Evolutionary conservation across 441 rosid species (phyloP).

Genomic region (Mallotus japonicus): DNA sequence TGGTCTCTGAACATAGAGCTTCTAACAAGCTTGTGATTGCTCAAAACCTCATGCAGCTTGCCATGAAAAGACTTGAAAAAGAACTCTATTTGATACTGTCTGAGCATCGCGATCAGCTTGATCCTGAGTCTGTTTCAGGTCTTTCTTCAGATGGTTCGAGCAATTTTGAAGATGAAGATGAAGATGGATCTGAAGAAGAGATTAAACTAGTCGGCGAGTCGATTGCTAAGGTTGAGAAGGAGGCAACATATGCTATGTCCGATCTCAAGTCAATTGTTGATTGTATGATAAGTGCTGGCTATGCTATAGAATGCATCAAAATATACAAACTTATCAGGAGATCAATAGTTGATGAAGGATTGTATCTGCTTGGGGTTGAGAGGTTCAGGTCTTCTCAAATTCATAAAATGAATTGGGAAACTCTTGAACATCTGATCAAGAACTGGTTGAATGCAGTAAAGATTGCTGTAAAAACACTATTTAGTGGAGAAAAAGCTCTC

Average conservation of each 20-base stretch:
- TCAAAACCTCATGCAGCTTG: conserved; percentile 52
- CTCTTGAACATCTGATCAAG: conserved; percentile 46
- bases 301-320: conserved; percentile 55
- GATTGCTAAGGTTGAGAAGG: conserved; percentile 37
- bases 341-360: conserved; percentile 50
- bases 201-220: conserved; percentile 35
- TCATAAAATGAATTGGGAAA: conserved; percentile 59
- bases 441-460: conserved; percentile 51
- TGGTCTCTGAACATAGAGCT: conserved; percentile 32
- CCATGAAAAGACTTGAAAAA: conserved; percentile 60
- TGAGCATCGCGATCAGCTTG: conserved; percentile 28
- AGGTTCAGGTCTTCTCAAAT: conserved; percentile 33
- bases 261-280: conserved; percentile 65
- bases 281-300: conserved; percentile 67
- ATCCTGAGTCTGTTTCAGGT: conserved; percentile 48
- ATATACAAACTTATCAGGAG: conserved; percentile 48
- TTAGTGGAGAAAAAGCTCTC: conserved; percentile 58
- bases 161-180: conserved; percentile 17
- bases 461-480: conserved; percentile 44
- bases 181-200: conserved; percentile 32
- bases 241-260: conserved; percentile 31
- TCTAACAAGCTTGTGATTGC: conserved; percentile 47
- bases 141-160: conserved; percentile 45
- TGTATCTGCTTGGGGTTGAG: conserved; percentile 53
- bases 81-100: conserved; percentile 56